These are phyloP conservation scores for Sarocladium oryzae DNA, from an alignment of 2,329 filamentous ascomycete genomes.

Conservation along the genomic window DNA sequence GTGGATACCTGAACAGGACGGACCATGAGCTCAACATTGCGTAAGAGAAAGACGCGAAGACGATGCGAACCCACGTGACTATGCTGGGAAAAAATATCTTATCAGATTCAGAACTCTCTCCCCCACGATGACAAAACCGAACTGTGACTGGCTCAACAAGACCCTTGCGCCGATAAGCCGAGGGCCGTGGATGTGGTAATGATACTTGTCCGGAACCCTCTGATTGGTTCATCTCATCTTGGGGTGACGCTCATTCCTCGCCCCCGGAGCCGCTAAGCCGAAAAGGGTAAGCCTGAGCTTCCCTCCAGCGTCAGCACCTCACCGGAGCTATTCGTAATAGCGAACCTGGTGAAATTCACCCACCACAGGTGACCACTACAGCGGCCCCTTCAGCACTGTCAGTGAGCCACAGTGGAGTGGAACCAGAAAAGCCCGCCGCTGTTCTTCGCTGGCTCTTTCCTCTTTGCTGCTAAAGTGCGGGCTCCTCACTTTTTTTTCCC, in stretches of 20 bases:
- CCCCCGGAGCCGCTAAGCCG: background rate
- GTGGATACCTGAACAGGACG: too few species aligned
- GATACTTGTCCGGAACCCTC: background rate
- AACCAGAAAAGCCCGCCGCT: background rate
- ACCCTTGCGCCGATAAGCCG: slow-evolving; percentile 6
- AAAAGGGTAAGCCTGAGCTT: background rate
- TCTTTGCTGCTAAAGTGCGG: slow-evolving; percentile 4
- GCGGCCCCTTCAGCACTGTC: too few species aligned
- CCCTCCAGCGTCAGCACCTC: background rate
- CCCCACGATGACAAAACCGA: background rate
- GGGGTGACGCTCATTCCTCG: slow-evolving; percentile 7
- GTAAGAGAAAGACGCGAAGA: background rate
- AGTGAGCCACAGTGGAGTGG: background rate
- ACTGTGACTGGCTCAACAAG: background rate
- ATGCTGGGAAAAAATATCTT: background rate
- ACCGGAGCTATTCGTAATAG: background rate
- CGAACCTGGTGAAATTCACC: background rate
- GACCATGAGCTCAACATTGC: background rate
- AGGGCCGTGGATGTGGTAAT: slow-evolving; percentile 4
- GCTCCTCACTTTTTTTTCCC: slow-evolving; percentile 3
- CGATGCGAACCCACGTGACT: slow-evolving; percentile 1
- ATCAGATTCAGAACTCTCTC: background rate
- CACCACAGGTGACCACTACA: too few species aligned
- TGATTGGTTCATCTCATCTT: background rate
- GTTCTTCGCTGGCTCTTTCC: background rate